Evolutionary conservation across 129 eudicot species (phyloP).

Genomic region (Calendula officinalis): DNA sequence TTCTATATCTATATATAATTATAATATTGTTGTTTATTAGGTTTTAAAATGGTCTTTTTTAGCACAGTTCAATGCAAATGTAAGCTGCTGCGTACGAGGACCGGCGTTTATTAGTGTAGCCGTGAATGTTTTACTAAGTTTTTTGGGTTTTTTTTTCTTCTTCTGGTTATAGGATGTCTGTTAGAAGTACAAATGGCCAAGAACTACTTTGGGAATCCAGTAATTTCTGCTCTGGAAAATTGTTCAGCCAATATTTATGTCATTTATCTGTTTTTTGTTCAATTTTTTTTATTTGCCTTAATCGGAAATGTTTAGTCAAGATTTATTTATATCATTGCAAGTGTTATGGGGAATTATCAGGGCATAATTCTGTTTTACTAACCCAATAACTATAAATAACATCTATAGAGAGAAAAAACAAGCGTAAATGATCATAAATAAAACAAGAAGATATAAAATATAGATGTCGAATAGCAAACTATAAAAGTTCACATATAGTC

Average conservation of each 20-base stretch:
- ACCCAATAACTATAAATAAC: background rate
- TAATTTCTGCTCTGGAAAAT: conserved; percentile 7
- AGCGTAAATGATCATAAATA: background rate
- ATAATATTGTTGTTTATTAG: conserved; percentile 16
- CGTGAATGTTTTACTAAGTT: conserved; percentile 15
- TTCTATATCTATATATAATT: conserved; percentile 15
- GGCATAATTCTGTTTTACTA: background rate
- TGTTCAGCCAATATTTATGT: background rate
- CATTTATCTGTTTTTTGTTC: background rate
- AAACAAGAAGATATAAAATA: background rate
- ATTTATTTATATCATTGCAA: conserved; percentile 5
- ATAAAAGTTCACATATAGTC: background rate
- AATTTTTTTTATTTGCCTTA: background rate
- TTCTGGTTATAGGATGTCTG: background rate
- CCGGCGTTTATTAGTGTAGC: conserved; percentile 41
- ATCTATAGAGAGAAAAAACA: background rate
- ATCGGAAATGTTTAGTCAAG: background rate
- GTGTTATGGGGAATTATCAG: background rate
- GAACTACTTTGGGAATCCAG: conserved; percentile 2
- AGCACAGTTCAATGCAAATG: conserved; percentile 30
- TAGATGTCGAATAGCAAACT: background rate
- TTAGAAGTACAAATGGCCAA: background rate
- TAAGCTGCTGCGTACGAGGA: conserved; percentile 37
- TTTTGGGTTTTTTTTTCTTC: background rate
- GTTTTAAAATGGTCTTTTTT: conserved; percentile 9